Evolutionary conservation across 257 asterid species (phyloP).

Genomic region (Solanum tarapatanum): DNA sequence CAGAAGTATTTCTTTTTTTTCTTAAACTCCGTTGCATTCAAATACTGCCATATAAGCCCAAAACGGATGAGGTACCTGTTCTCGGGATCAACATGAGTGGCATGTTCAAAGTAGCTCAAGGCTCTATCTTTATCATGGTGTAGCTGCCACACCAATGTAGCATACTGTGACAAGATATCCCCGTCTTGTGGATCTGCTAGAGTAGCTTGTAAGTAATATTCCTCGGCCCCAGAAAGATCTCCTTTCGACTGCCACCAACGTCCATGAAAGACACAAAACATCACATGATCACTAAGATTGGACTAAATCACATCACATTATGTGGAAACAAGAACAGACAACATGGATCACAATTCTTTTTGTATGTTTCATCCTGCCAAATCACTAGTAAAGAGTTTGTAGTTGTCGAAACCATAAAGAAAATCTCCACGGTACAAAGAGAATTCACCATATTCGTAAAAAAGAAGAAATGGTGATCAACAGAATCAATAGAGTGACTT

Average conservation of each 20-base stretch:
- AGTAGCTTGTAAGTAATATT: constrained; percentile 41
- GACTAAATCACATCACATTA: not conserved
- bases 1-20: not conserved
- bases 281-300: not conserved
- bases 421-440: not conserved
- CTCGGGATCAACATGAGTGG: constrained; percentile 47
- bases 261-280: not conserved
- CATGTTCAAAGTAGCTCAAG: constrained; percentile 44
- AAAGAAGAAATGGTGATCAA: not conserved
- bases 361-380: not conserved
- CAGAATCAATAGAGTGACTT: not conserved
- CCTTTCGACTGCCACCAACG: constrained; percentile 37
- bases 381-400: not conserved
- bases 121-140: constrained; percentile 50
- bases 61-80: constrained; percentile 27
- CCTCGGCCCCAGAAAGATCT: constrained; percentile 64
- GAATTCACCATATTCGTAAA: not conserved
- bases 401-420: not conserved
- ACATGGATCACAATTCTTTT: not conserved
- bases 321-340: not conserved
- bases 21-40: not conserved
- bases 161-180: constrained; percentile 38
- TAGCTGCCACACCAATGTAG: constrained; percentile 58
- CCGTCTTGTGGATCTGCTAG: constrained; percentile 69
- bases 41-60: not conserved